Base-by-base conservation (phyloP, 2,329 filamentous ascomycete species). In the Penicillium nordicum region DNA sequence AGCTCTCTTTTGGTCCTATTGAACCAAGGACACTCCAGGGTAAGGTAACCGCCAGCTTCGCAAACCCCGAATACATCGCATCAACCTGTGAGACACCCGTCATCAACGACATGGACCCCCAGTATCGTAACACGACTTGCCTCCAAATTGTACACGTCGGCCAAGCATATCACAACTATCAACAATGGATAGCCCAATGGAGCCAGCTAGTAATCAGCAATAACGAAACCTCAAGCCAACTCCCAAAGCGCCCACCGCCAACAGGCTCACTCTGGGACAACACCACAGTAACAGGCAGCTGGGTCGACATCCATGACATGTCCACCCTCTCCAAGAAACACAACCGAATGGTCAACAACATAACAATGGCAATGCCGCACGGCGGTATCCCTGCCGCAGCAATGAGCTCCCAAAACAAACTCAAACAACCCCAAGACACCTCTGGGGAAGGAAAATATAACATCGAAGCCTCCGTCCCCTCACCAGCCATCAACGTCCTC, bases 341-440 rank as follows among this genome's bases (percentile, higher is more conserved):
- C 51, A 73, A 76, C 0, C 79, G 88, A 27, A 79, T 88, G 37
- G 76, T 93, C 64, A 89, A 92, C 68, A 92, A 92, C 60, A 84
- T 91, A 27, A 89, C 87, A 0, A 79, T 92, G 62, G 88, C 88
- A 0, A 87, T 92, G 81, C 90, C 90, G 0, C 90, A 94, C 64
- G 79, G 85, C 0, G 84, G 87, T 0, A 80, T 94, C 0, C 84
- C 88, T 34, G 72, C 78, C 12, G 89, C 89, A 0, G 85, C 87
- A 0, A 81, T 78, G 9, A 78, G 87, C 61, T 72, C 78, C 0
- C 69, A 74, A 9, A 93, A 93, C 64, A 70, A 74, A 0, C 89
- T 94, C 30, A 72, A 89, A 9, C 89, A 93, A 63, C 89, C 90
- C 0, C 77, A 80, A 7, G 83, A 86, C 21, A 75, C 86, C 11